Base-by-base conservation (phyloP, 768 basidiomycete genomes). In the Dacryopinax spathularia region DNA sequence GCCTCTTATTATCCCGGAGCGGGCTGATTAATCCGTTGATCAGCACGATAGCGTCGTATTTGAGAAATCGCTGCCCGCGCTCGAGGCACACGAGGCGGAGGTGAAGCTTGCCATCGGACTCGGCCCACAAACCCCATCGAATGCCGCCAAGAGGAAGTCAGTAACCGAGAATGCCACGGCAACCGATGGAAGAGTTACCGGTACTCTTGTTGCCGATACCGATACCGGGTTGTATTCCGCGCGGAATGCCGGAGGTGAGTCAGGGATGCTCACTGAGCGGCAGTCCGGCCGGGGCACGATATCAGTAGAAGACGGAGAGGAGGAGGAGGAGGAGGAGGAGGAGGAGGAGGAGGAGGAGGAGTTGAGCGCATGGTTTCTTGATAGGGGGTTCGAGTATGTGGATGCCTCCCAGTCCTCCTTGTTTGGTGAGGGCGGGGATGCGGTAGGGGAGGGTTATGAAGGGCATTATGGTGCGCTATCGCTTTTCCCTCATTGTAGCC, bases 101-200 rank as follows among this genome's bases (percentile, higher is more conserved):
- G 88, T 91, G 1, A 75, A 80, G 20, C 77, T 91, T 9, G 89
- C 85, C 18, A 80, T 91, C 48, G 79, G 82, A 33, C 72, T 88
- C 12, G 73, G 77, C 7, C 66, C 69, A 36, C 61, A n/a, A n/a
- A n/a, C n/a, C n/a, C n/a, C n/a, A n/a, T n/a, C n/a, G n/a, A n/a
- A n/a, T n/a, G n/a, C n/a, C n/a, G n/a, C n/a, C n/a, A n/a, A n/a
- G n/a, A n/a, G n/a, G n/a, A n/a, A n/a, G n/a, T n/a, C n/a, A n/a
- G n/a, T n/a, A n/a, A n/a, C n/a, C n/a, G n/a, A n/a, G n/a, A n/a
- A n/a, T n/a, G n/a, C n/a, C n/a, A n/a, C n/a, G n/a, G n/a, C n/a
- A n/a, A n/a, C n/a, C n/a, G n/a, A n/a, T n/a, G n/a, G n/a, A n/a
- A n/a, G n/a, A n/a, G n/a, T n/a, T n/a, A n/a, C n/a, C n/a, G n/a